Evolutionary conservation across 108 stramenopile genomes (phyloP).

Genomic region (Ochromonas danica): DNA sequence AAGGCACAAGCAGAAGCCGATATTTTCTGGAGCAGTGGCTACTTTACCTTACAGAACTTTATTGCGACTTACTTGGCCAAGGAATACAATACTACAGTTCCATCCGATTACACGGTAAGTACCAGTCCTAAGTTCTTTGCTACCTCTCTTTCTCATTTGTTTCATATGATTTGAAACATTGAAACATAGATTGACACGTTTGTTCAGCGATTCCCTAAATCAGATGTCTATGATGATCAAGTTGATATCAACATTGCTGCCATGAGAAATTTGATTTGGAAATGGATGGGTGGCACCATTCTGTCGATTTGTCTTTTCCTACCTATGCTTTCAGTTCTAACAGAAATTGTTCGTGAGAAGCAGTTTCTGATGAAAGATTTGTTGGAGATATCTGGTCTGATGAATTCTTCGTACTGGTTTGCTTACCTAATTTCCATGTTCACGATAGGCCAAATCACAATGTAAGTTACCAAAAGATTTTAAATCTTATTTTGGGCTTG

Average conservation of each 20-base stretch:
- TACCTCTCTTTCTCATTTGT: too few relatives aligned
- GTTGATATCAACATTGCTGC: neutral
- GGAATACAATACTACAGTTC: slow-evolving; percentile 6
- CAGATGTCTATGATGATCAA: neutral
- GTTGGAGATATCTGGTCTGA: slow-evolving; percentile 29
- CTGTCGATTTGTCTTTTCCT: slow-evolving; percentile 3
- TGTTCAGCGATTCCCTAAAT: slow-evolving; percentile 30
- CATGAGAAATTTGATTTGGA: neutral
- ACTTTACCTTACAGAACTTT: slow-evolving; percentile 36
- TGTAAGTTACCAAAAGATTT: too few relatives aligned
- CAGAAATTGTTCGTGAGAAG: slow-evolving; percentile 18
- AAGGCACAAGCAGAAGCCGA: neutral
- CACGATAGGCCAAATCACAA: neutral
- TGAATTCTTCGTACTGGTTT: slow-evolving; percentile 24
- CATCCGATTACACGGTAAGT: neutral
- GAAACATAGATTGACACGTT: slow-evolving; percentile 33
- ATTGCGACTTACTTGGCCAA: slow-evolving; percentile 27
- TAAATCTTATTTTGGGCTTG: too few relatives aligned
- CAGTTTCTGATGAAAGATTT: slow-evolving; percentile 35
- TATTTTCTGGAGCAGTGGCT: neutral
- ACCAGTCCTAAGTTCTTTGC: too few relatives aligned
- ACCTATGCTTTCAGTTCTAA: slow-evolving; percentile 11
- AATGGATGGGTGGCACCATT: slow-evolving; percentile 26
- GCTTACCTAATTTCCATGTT: neutral
- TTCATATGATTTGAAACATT: too few relatives aligned